phyloP scores from a whole-genome alignment of 169 alveolate genomes.

The Neospora caninum region DNA sequence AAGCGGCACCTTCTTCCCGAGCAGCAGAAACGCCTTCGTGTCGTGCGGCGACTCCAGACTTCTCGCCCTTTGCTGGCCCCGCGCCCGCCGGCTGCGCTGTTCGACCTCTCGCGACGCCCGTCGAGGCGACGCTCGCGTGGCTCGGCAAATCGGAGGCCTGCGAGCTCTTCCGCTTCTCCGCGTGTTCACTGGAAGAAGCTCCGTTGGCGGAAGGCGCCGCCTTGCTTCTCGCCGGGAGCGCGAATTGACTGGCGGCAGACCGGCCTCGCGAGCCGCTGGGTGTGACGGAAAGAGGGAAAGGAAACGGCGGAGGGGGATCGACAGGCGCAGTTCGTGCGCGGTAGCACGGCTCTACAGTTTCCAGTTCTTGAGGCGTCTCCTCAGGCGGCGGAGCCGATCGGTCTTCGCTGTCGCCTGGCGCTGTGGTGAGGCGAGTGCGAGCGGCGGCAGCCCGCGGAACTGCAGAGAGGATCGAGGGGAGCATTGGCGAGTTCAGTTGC shows the following conservation, averaged over 20 bases:
- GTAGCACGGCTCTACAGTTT: neutral
- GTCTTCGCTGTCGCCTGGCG: neutral
- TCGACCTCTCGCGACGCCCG: too few relatives aligned
- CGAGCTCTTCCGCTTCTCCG: too few relatives aligned
- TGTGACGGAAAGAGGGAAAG: neutral
- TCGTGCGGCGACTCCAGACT: too few relatives aligned
- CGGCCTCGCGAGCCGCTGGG: neutral
- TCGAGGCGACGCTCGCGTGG: too few relatives aligned
- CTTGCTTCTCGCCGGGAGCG: too few relatives aligned
- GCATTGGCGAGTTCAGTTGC: neutral
- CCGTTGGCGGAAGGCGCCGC: too few relatives aligned
- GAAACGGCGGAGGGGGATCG: neutral
- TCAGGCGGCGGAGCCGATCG: neutral
- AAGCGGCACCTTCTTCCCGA: too few relatives aligned
- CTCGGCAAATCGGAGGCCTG: too few relatives aligned
- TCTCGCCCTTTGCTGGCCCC: too few relatives aligned
- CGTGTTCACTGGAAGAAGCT: too few relatives aligned
- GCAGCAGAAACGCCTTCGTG: too few relatives aligned
- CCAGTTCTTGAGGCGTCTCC: neutral
- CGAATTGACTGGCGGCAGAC: neutral
- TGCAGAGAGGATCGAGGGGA: neutral
- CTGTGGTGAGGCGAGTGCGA: neutral
- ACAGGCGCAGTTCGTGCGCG: neutral
- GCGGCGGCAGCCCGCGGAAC: neutral
- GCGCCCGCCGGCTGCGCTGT: too few relatives aligned